Evolutionary conservation across 2,329 filamentous ascomycete genomes (phyloP), one percentile per base, ranked within the genome.

Genomic region (Bimuria novae-zelandiae): DNA sequence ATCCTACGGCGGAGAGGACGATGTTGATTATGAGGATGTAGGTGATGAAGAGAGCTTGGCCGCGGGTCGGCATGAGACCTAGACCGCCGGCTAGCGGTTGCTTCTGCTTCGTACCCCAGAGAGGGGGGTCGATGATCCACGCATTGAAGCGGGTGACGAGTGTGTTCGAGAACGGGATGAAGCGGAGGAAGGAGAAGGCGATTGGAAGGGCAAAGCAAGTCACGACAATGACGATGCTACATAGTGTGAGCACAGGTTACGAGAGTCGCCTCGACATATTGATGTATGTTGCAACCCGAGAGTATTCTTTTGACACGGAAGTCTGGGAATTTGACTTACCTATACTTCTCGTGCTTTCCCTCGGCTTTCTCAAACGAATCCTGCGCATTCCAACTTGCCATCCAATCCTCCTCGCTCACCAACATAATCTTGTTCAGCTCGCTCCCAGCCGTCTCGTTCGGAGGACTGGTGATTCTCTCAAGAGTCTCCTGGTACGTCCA

Each of bases 21-120:
- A 60, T 40, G 44, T 61, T 63, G 22, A 61, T 39, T 25, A 57
- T 35, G 16, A 53, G n/a, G 14, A 63, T 52, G 19, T 45, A 65
- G 7, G 66, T 36, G 17, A 82, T 75, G 48, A 51, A 59, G 17
- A 58, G 27, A 23, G 51, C 49, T 27, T 62, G 60, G 3, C 60
- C 60, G 8, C 53, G 42, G 4, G 55, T 62, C 14, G 54, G 55
- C 19, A 52, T 46, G 10, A 42, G 29, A n/a, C 17, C 51, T 7
- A 62, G 39, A 14, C 54, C 56, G 22, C 32, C 30, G n/a, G 33
- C 27, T 23, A 54, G n/a, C 3, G 51, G 48, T 4, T 43, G 25
- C 2, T 44, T 43, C 25, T 60, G 57, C 14, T 53, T 44, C 7
- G 29, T 39, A 7, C 59, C 59, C 32, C 55, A 58, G 7, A 59